phyloP scores from a whole-genome alignment of 148 eudicot species.

The Talinum fruticosum region DNA sequence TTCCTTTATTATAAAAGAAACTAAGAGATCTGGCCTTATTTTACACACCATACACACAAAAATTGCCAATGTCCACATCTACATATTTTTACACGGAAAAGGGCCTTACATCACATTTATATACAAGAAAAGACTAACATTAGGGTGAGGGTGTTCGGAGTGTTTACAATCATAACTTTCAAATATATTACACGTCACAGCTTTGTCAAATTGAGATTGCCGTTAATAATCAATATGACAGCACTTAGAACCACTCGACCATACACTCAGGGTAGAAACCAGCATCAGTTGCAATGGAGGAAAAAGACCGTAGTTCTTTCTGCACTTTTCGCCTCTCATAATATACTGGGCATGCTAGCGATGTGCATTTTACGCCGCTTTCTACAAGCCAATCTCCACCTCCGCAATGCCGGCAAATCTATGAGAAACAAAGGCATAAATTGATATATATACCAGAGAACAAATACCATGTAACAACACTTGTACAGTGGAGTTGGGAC shows the following conservation, averaged over 20 bases:
- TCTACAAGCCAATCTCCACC: conserved; percentile 89
- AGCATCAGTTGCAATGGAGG: conserved; percentile 49
- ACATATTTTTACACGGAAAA: too few species aligned
- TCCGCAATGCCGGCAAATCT: conserved; percentile 96
- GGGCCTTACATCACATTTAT: too few species aligned
- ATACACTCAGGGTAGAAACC: conserved; percentile 80
- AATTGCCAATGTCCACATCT: too few species aligned
- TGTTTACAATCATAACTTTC: neutral
- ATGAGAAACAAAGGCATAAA: conserved; percentile 17
- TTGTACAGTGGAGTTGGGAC: too few species aligned
- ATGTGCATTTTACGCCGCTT: conserved; percentile 82
- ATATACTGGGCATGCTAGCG: conserved; percentile 81
- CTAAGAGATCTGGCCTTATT: too few species aligned
- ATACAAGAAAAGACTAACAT: too few species aligned
- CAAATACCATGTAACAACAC: too few species aligned
- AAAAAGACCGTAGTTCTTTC: conserved; percentile 68
- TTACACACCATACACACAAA: too few species aligned
- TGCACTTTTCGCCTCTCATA: conserved; percentile 86
- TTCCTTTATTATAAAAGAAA: too few species aligned
- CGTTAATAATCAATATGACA: neutral
- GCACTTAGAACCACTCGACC: conserved; percentile 79
- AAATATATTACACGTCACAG: neutral
- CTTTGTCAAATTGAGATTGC: neutral
- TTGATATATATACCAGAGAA: neutral
- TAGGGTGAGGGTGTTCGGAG: too few species aligned